Conservation (phyloP, 352 stramenopile species). For the Plasmopara muralis region DNA sequence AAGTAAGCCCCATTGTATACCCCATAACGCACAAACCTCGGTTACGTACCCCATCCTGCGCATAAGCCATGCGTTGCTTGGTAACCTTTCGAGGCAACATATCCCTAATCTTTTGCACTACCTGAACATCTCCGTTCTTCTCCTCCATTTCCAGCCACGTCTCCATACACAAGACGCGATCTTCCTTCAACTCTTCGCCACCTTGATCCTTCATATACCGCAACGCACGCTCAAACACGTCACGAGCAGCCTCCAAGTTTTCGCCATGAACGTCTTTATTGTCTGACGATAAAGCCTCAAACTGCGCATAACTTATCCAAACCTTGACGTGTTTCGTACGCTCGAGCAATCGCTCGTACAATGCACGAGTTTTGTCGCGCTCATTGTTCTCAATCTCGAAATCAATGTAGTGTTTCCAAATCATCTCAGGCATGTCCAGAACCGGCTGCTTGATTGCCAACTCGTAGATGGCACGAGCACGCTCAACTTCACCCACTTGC, state of each 20-base stretch:
- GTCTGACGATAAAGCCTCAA: slow-evolving; percentile 44
- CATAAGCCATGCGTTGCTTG: slow-evolving; percentile 92
- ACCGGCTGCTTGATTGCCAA: slow-evolving; percentile 91
- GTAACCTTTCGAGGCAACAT: slow-evolving; percentile 95
- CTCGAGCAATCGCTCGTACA: slow-evolving; percentile 97
- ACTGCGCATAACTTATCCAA: slow-evolving; percentile 90
- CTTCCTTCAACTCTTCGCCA: slow-evolving; percentile 84
- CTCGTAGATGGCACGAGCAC: slow-evolving; percentile 94
- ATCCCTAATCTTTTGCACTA: slow-evolving; percentile 85
- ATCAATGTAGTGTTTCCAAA: slow-evolving; percentile 99
- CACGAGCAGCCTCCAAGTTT: slow-evolving; percentile 64
- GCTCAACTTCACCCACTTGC: slow-evolving; percentile 92
- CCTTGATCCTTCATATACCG: slow-evolving; percentile 86
- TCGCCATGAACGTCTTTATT: slow-evolving; percentile 24
- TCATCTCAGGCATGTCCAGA: slow-evolving; percentile 97
- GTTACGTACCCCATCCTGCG: slow-evolving; percentile 78
- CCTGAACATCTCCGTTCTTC: slow-evolving; percentile 38
- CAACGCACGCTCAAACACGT: slow-evolving; percentile 89
- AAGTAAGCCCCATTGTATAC: slow-evolving; percentile 14
- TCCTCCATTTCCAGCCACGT: slow-evolving; percentile 95
- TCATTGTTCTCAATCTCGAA: slow-evolving; percentile 93
- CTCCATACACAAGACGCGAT: slow-evolving; percentile 95
- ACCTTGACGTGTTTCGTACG: slow-evolving; percentile 97
- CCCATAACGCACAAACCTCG: not conserved
- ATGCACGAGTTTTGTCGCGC: slow-evolving; percentile 74